Conservation (phyloP, 2,329 filamentous ascomycete genomes). For the Lasiodiplodia sp. region DNA sequence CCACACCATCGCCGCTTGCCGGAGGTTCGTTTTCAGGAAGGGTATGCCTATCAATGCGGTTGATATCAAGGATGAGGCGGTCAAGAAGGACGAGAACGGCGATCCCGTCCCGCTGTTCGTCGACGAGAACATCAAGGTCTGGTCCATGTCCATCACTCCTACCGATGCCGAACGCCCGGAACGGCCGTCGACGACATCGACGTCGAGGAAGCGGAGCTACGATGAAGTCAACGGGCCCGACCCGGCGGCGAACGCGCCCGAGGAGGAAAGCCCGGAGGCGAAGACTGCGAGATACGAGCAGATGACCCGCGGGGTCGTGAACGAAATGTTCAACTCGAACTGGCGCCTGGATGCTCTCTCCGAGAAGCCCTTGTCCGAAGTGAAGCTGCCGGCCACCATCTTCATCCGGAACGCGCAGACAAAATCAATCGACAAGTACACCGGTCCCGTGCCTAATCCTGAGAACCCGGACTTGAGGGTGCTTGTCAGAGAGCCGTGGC, state of each 20-base stretch:
- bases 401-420: constrained; percentile 70
- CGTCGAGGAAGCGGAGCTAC: constrained; percentile 36
- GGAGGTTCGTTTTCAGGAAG: constrained; percentile 85
- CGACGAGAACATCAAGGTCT: constrained; percentile 81
- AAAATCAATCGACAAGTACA: constrained; percentile 72
- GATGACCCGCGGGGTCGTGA: constrained; percentile 69
- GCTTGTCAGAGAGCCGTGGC: constrained; percentile 79
- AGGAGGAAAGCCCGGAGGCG: constrained; percentile 37
- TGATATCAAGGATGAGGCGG: constrained; percentile 63
- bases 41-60: constrained; percentile 75
- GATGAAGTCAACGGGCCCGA: constrained; percentile 42
- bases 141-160: constrained; percentile 73
- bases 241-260: constrained; percentile 37
- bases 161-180: constrained; percentile 25
- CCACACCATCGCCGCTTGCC: constrained; percentile 80
- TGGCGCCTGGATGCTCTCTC: constrained; percentile 76
- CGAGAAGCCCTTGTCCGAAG: constrained; percentile 70
- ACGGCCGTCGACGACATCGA: constrained; percentile 19
- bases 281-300: constrained; percentile 54
- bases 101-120: constrained; percentile 59
- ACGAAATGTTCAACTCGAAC: constrained; percentile 78
- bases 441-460: constrained; percentile 68
- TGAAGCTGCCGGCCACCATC: constrained; percentile 71
- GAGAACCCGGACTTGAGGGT: constrained; percentile 70
- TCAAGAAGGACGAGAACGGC: constrained; percentile 40